phyloP scores from a whole-genome alignment of 495 filamentous ascomycete genomes.

The Neurospora discreta region DNA sequence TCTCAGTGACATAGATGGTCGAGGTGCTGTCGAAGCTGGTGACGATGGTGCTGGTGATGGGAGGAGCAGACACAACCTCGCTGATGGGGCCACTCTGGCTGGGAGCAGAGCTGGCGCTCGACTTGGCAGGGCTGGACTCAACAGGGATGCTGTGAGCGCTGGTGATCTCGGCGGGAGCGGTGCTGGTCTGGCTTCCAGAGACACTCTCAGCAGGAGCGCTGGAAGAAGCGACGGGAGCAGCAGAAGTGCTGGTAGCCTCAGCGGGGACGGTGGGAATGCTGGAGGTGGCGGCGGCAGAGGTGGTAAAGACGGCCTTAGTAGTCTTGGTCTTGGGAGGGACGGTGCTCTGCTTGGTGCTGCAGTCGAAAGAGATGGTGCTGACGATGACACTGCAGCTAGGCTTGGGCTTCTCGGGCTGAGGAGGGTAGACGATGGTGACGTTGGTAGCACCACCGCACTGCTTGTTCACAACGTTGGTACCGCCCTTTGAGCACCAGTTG shows the following conservation, averaged over 20 bases:
- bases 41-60: slow-evolving; percentile 17
- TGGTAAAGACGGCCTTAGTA: slow-evolving; percentile 6
- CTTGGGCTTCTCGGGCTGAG: slow-evolving; percentile 39
- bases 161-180: slow-evolving; percentile 14
- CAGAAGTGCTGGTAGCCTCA: slow-evolving; percentile 2
- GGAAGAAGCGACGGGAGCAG: slow-evolving; percentile 9
- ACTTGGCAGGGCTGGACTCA: slow-evolving; percentile 5
- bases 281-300: slow-evolving; percentile 8
- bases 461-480: slow-evolving; percentile 60
- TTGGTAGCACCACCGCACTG: slow-evolving; percentile 86
- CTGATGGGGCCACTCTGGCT: slow-evolving; percentile 2
- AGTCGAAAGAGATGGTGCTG: slow-evolving; percentile 72
- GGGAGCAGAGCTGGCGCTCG: slow-evolving; percentile 5
- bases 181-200: slow-evolving; percentile 8
- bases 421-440: slow-evolving; percentile 64
- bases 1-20: slow-evolving; percentile 49
- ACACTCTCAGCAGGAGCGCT: slow-evolving; percentile 7
- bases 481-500: slow-evolving; percentile 48
- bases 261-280: neutral
- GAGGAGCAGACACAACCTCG: neutral
- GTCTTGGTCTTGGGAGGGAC: slow-evolving; percentile 22
- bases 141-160: slow-evolving; percentile 15
- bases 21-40: slow-evolving; percentile 38
- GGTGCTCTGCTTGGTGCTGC: slow-evolving; percentile 41
- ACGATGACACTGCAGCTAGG: slow-evolving; percentile 58